Conservation (phyloP, 2,329 filamentous ascomycete species). For the Ophiostoma quercus region DNA sequence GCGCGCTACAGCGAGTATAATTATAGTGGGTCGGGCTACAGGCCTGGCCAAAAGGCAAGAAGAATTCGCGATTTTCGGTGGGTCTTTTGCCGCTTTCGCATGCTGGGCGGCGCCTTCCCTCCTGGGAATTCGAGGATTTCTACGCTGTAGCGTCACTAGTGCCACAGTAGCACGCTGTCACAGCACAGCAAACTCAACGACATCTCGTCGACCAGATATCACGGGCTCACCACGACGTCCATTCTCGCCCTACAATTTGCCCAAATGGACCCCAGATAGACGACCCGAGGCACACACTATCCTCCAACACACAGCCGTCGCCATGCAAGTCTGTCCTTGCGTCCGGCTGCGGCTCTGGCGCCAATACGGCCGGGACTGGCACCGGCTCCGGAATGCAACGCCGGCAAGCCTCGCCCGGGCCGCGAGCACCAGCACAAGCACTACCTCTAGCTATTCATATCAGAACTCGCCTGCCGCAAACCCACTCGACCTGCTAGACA, state of each 20-base stretch:
- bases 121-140: conserved; percentile 9
- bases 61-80: conserved; percentile 10
- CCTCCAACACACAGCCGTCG: background rate
- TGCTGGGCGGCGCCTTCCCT: background rate
- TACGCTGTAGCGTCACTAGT: conserved; percentile 15
- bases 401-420: background rate
- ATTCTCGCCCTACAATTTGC: background rate
- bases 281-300: background rate
- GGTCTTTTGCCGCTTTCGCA: conserved; percentile 1
- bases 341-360: conserved; percentile 21
- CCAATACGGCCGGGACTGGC: conserved; percentile 20
- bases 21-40: background rate
- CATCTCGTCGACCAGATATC: conserved; percentile 10
- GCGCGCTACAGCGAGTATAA: conserved; percentile 10
- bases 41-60: background rate
- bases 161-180: background rate
- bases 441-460: background rate
- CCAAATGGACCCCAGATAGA: background rate
- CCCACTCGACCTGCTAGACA: background rate
- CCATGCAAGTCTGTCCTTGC: conserved; percentile 25
- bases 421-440: background rate
- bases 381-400: conserved; percentile 9
- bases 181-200: conserved; percentile 15
- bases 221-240: background rate
- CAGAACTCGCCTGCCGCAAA: background rate